These are phyloP conservation scores for Phialocephala subalpina DNA, from an alignment of 2,329 filamentous ascomycete genomes.

Conservation along the genomic window DNA sequence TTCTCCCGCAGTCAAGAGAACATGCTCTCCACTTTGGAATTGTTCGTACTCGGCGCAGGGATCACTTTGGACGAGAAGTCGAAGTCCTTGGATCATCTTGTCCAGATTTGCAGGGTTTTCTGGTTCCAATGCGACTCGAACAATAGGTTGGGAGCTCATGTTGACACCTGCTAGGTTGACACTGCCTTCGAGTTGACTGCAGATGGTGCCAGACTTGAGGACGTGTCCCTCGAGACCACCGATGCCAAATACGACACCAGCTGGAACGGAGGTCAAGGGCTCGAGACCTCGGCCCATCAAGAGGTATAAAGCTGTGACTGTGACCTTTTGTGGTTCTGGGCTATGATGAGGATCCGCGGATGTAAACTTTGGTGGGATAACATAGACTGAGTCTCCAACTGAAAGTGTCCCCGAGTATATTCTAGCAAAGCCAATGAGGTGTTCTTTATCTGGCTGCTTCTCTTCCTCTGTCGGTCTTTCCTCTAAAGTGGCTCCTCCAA, in stretches of 20 bases:
- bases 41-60: slow-evolving; percentile 97
- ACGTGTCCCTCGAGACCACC: slow-evolving; percentile 91
- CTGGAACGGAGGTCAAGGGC: slow-evolving; percentile 82
- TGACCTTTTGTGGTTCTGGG: slow-evolving; percentile 82
- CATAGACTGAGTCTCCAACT: slow-evolving; percentile 90
- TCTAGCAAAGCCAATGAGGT: slow-evolving; percentile 92
- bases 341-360: slow-evolving; percentile 76
- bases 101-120: slow-evolving; percentile 88
- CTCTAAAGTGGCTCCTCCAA: slow-evolving; percentile 68
- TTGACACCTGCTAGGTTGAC: slow-evolving; percentile 90
- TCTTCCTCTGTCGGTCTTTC: slow-evolving; percentile 58
- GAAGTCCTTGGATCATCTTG: slow-evolving; percentile 92
- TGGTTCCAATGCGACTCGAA: slow-evolving; percentile 94
- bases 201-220: slow-evolving; percentile 94
- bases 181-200: slow-evolving; percentile 84
- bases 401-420: slow-evolving; percentile 91
- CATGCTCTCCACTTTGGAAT: slow-evolving; percentile 91
- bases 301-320: slow-evolving; percentile 87
- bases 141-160: slow-evolving; percentile 86
- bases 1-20: slow-evolving; percentile 92
- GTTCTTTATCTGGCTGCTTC: slow-evolving; percentile 77
- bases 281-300: slow-evolving; percentile 95
- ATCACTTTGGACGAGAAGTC: slow-evolving; percentile 90
- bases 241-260: slow-evolving; percentile 95
- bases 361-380: slow-evolving; percentile 91